These are phyloP conservation scores for Penicillium sp. DNA, from an alignment of 2,329 filamentous ascomycete genomes.

Conservation along the genomic window DNA sequence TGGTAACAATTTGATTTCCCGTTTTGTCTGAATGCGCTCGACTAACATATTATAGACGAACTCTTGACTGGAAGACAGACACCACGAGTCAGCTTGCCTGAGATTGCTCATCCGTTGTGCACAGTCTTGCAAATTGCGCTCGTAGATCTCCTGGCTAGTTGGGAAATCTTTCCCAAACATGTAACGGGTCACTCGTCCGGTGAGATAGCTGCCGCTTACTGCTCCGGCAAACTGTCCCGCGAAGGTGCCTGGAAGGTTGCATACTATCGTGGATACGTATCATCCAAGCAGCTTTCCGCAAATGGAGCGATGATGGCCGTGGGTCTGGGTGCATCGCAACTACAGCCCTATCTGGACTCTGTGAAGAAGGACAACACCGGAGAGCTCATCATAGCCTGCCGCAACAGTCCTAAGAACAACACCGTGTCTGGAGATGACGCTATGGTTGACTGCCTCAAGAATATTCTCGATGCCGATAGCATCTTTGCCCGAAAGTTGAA, in stretches of 20 bases:
- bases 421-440: slow-evolving; percentile 30
- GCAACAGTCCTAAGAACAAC: slow-evolving; percentile 31
- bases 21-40: neutral
- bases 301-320: slow-evolving; percentile 34
- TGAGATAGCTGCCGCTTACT: slow-evolving; percentile 49
- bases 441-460: slow-evolving; percentile 27
- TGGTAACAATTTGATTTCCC: slow-evolving; percentile 13
- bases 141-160: slow-evolving; percentile 30
- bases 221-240: slow-evolving; percentile 39
- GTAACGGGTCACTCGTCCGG: slow-evolving; percentile 36
- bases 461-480: slow-evolving; percentile 20
- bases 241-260: slow-evolving; percentile 30
- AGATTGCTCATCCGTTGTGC: slow-evolving; percentile 32
- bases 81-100: slow-evolving; percentile 26
- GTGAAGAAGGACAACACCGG: slow-evolving; percentile 13
- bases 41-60: slow-evolving; percentile 24
- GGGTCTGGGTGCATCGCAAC: slow-evolving; percentile 18
- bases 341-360: slow-evolving; percentile 20
- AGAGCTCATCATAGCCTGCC: slow-evolving; percentile 29
- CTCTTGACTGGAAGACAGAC: slow-evolving; percentile 18
- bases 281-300: slow-evolving; percentile 19
- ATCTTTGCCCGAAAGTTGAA: slow-evolving; percentile 32
- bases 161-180: slow-evolving; percentile 23
- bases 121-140: slow-evolving; percentile 34
- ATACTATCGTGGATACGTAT: slow-evolving; percentile 31